phyloP scores from a whole-genome alignment of 345 rosid genomes.

The Hevea brasiliensis region DNA sequence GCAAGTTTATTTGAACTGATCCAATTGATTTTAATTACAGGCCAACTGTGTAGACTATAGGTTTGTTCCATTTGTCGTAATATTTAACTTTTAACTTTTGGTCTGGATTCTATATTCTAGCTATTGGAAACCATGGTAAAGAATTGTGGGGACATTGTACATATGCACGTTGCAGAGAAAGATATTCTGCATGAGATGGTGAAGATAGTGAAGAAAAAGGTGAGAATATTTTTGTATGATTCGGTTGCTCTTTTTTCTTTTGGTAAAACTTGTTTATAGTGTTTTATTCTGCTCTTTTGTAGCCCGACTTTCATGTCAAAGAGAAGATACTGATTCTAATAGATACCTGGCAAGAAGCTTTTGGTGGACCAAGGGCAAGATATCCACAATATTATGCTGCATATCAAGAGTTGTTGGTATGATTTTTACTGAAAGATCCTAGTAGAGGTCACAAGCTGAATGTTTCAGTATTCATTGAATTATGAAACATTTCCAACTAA shows the following conservation, averaged over 20 bases:
- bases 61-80: neutral
- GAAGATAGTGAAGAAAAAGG: conserved; percentile 88
- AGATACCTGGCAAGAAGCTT: conserved; percentile 99
- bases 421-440: conserved; percentile 25
- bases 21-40: neutral
- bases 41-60: neutral
- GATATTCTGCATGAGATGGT: conserved; percentile 97
- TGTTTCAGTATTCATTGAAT: conserved; percentile 5
- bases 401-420: conserved; percentile 97
- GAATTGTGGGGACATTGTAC: conserved; percentile 98
- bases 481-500: neutral
- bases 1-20: neutral
- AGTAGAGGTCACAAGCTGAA: conserved; percentile 12
- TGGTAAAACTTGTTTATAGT: conserved; percentile 28
- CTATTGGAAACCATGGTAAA: conserved; percentile 93
- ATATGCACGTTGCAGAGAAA: conserved; percentile 99
- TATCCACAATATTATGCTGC: conserved; percentile 96
- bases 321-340: conserved; percentile 86
- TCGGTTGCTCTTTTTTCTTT: conserved; percentile 7
- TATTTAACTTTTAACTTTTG: conserved; percentile 19
- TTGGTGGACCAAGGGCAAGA: conserved; percentile 96
- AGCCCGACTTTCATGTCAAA: conserved; percentile 90
- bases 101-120: conserved; percentile 36
- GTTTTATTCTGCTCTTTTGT: conserved; percentile 36
- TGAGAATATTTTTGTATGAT: conserved; percentile 32